These are phyloP conservation scores for Aspergillus ibericus DNA, from an alignment of 2,329 filamentous ascomycete genomes.

Conservation along the genomic window DNA sequence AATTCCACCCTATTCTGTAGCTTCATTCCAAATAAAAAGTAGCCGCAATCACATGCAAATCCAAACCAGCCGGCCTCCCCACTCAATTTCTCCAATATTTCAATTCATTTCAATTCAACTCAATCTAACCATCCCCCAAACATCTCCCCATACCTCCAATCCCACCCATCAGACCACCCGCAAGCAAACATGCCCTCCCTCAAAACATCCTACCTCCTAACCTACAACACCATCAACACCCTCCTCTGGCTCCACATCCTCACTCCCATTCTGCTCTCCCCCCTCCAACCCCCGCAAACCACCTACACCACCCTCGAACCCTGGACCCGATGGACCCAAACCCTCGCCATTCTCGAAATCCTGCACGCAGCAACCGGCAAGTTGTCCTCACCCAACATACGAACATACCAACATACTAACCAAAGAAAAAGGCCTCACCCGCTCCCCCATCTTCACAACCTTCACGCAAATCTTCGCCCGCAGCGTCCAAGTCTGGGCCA, in stretches of 20 bases:
- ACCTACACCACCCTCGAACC: conserved; percentile 27
- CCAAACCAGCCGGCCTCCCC: background rate
- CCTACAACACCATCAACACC: conserved; percentile 26
- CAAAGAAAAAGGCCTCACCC: conserved; percentile 24
- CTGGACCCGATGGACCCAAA: conserved; percentile 27
- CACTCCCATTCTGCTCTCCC: conserved; percentile 12
- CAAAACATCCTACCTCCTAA: conserved; percentile 22
- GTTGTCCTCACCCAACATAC: background rate
- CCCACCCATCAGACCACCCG: background rate
- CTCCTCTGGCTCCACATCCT: conserved; percentile 29
- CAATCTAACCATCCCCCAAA: background rate
- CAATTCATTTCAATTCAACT: background rate
- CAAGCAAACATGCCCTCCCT: background rate
- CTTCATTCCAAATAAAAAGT: background rate
- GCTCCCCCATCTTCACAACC: conserved; percentile 30
- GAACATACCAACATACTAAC: background rate
- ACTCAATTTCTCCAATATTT: background rate
- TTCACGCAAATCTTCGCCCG: conserved; percentile 33
- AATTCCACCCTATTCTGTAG: background rate
- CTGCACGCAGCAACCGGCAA: conserved; percentile 28
- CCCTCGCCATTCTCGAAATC: conserved; percentile 26
- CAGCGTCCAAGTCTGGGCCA: conserved; percentile 34
- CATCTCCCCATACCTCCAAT: background rate
- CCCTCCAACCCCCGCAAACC: conserved; percentile 6
- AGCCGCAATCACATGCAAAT: background rate